Evolutionary conservation across 306 rosid genomes (phyloP).

Genomic region (Castanea sativa): DNA sequence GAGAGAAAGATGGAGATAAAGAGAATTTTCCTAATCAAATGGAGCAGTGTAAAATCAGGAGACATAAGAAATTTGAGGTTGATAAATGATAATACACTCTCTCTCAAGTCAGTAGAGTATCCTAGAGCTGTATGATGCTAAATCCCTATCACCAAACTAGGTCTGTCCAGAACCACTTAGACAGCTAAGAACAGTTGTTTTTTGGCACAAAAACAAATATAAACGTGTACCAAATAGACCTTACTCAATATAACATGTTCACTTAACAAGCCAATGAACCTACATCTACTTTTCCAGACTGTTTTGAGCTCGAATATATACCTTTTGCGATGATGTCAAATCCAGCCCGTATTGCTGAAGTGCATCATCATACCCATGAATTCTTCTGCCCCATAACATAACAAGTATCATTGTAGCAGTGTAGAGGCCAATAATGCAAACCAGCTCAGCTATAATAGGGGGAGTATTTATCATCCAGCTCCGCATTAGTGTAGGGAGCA

Average conservation of each 20-base stretch:
- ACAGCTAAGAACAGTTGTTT: background rate
- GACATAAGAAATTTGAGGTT: background rate
- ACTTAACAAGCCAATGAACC: constrained; percentile 5
- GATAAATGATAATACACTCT: background rate
- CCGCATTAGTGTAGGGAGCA: constrained; percentile 76
- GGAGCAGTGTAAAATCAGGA: background rate
- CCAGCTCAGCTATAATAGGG: constrained; percentile 57
- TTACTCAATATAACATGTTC: background rate
- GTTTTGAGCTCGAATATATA: constrained; percentile 24
- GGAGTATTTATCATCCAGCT: constrained; percentile 64
- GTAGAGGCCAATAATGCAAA: constrained; percentile 79
- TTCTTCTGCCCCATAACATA: constrained; percentile 82
- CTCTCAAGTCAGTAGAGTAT: background rate
- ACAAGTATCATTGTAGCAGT: constrained; percentile 64
- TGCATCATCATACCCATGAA: constrained; percentile 73
- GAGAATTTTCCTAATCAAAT: background rate
- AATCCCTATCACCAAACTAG: background rate
- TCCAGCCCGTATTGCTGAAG: constrained; percentile 77
- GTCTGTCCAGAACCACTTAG: background rate
- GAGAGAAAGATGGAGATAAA: too few relatives aligned
- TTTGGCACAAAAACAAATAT: background rate
- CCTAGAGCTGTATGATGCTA: background rate
- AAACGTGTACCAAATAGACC: constrained; percentile 7
- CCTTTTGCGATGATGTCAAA: constrained; percentile 64
- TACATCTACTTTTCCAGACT: background rate